Evolutionary conservation across 495 filamentous ascomycete species (phyloP), one percentile per base, ranked within the genome.

Genomic region (Penicillium verhagenii): DNA sequence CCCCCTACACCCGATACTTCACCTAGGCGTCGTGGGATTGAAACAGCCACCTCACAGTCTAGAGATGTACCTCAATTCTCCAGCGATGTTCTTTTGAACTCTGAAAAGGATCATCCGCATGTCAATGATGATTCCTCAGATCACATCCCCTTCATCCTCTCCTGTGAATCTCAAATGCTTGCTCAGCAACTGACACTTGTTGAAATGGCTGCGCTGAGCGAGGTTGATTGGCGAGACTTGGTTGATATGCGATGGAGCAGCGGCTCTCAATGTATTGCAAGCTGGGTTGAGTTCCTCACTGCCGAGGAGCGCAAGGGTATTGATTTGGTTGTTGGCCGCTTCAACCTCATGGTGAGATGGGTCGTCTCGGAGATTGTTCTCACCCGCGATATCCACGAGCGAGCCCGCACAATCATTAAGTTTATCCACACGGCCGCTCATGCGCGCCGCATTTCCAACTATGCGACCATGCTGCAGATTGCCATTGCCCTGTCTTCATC

Each of bases 311-410:
- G 88, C 21, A 87, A 84, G 31, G 94, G 94, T 19, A 90, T 97
- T 48, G 94, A 97, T 61, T 79, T 99, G n/a, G 92, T 96, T 19
- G 91, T 96, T 59, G 91, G 92, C 18, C 88, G 95, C 31, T 97
- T 97, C 77, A 97, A 97, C 68, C 80, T 99, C 56, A 89, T 97
- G 80, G 92, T 96, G 47, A 97, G 96, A 76, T 99, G 95, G 95
- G 87, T 88, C 13, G 79, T 96, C 20, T 97, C 93, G 2, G 92
- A 97, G 67, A 84, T 93, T 60, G 83, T 97, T 25, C 76, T 99
- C 35, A 97, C 94, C 6, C 80, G 83, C 49, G 81, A 90, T 48
- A 74, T 92, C 18, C 81, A 91, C 48, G 95, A 98, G 67, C 83
- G 94, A 37, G 90, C 87, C 10, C 81, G 82, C 39, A 90, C 88